phyloP scores from a whole-genome alignment of 345 rosid genomes.

The Cardamine resedifolia region DNA sequence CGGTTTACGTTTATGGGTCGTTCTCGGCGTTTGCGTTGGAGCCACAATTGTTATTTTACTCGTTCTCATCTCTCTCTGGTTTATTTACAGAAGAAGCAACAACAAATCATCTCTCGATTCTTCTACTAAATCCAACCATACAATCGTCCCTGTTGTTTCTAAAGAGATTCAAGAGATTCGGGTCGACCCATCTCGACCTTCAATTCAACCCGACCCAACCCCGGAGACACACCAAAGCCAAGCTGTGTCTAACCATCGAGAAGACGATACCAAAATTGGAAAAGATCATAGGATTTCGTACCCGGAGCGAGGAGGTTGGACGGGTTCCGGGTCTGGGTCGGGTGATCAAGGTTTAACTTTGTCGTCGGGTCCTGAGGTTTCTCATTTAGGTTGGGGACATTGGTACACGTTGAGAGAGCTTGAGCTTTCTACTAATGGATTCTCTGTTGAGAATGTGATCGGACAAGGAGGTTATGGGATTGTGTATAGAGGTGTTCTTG shows the following conservation, averaged over 20 bases:
- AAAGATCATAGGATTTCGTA: conserved; percentile 81
- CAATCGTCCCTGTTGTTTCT: conserved; percentile 66
- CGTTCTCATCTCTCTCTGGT: conserved; percentile 81
- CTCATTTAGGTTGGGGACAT: conserved; percentile 98
- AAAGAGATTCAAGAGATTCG: conserved; percentile 86
- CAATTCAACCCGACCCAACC: conserved; percentile 49
- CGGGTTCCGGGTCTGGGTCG: conserved; percentile 57
- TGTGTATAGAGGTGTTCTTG: conserved; percentile 78
- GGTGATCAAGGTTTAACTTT: conserved; percentile 51
- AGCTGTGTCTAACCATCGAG: conserved; percentile 35
- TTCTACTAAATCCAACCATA: conserved; percentile 36
- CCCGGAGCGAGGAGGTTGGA: conserved; percentile 63
- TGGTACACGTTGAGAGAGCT: conserved; percentile 97
- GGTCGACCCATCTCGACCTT: conserved; percentile 49
- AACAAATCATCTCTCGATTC: conserved; percentile 25
- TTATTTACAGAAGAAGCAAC: conserved; percentile 64
- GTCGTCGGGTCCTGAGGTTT: conserved; percentile 74
- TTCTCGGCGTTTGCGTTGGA: conserved; percentile 83
- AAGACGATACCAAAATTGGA: conserved; percentile 61
- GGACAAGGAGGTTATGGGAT: conserved; percentile 99
- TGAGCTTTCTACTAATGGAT: conserved; percentile 70
- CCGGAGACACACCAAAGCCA: conserved; percentile 45
- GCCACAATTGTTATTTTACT: conserved; percentile 77
- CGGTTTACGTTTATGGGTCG: conserved; percentile 75
- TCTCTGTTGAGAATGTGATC: conserved; percentile 76